phyloP scores from a whole-genome alignment of 2,329 filamentous ascomycete genomes.

The Aspergillus aculeatinus region DNA sequence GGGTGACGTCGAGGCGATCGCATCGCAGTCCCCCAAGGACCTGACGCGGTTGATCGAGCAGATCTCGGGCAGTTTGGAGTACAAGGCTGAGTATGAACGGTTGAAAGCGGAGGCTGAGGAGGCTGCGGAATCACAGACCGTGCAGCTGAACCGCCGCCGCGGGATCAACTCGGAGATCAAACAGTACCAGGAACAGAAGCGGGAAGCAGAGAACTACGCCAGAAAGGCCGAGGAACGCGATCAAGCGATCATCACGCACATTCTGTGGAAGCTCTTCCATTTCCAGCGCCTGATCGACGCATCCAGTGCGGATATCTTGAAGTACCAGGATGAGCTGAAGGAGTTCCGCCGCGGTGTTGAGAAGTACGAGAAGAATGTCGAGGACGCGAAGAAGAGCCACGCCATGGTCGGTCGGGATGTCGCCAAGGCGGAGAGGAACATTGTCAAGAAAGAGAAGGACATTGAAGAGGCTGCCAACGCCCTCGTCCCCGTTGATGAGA shows the following conservation, averaged over 20 bases:
- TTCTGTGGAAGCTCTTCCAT: slow-evolving; percentile 94
- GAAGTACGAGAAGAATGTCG: slow-evolving; percentile 75
- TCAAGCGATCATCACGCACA: slow-evolving; percentile 85
- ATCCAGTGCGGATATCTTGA: slow-evolving; percentile 84
- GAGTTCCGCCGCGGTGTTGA: slow-evolving; percentile 87
- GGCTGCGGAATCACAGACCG: slow-evolving; percentile 82
- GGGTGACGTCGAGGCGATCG: slow-evolving; percentile 95
- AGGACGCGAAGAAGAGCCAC: slow-evolving; percentile 81
- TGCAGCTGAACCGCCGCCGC: slow-evolving; percentile 82
- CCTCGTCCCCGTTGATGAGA: slow-evolving; percentile 87
- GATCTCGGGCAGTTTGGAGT: slow-evolving; percentile 92
- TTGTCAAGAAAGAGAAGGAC: slow-evolving; percentile 80
- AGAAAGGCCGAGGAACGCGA: slow-evolving; percentile 88
- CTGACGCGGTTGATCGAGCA: slow-evolving; percentile 93
- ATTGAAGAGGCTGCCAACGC: slow-evolving; percentile 84
- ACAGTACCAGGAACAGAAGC: slow-evolving; percentile 95
- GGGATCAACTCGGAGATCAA: slow-evolving; percentile 98
- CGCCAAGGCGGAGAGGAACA: slow-evolving; percentile 76
- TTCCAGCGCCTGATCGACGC: slow-evolving; percentile 92
- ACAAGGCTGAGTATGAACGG: slow-evolving; percentile 89
- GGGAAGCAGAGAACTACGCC: slow-evolving; percentile 90
- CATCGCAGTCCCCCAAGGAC: slow-evolving; percentile 90
- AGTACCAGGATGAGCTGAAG: slow-evolving; percentile 91
- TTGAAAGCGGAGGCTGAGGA: slow-evolving; percentile 84
- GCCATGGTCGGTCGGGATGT: slow-evolving; percentile 73